These are phyloP conservation scores for Poronia punctata DNA, from an alignment of 495 filamentous ascomycete genomes.

Conservation along the genomic window DNA sequence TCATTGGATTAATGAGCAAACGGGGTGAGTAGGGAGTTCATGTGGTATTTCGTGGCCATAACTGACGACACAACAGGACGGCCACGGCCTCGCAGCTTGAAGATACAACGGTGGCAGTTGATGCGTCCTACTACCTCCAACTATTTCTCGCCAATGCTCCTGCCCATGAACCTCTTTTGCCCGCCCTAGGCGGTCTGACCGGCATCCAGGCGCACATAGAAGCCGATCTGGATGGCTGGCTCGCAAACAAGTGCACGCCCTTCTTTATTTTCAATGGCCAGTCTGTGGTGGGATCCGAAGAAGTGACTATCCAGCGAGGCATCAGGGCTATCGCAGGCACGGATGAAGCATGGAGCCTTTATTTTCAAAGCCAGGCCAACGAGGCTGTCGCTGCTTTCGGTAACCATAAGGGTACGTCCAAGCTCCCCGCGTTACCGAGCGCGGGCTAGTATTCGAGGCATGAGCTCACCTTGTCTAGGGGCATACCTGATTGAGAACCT, in stretches of 20 bases:
- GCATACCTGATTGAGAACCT: constrained; percentile 54
- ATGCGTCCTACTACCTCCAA: constrained; percentile 82
- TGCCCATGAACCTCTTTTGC: constrained; percentile 74
- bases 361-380: constrained; percentile 70
- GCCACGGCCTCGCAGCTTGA: constrained; percentile 46
- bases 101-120: constrained; percentile 70
- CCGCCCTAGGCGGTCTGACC: constrained; percentile 84
- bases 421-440: not conserved
- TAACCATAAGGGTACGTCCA: constrained; percentile 56
- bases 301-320: constrained; percentile 34
- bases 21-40: constrained; percentile 21
- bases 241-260: constrained; percentile 55
- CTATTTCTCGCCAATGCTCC: constrained; percentile 60
- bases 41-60: not conserved
- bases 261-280: constrained; percentile 90
- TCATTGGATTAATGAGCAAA: constrained; percentile 40
- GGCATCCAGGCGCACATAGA: constrained; percentile 66
- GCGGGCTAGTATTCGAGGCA: not conserved
- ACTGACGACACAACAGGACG: constrained; percentile 20
- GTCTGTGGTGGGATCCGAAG: constrained; percentile 63
- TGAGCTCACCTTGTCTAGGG: constrained; percentile 33
- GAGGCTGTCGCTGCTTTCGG: constrained; percentile 79
- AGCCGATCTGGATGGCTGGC: constrained; percentile 62
- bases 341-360: constrained; percentile 72
- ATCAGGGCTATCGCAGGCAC: constrained; percentile 45